Evolutionary conservation across 345 rosid species (phyloP), one percentile per base, ranked within the genome.

Genomic region (Streptanthus diversifolius): DNA sequence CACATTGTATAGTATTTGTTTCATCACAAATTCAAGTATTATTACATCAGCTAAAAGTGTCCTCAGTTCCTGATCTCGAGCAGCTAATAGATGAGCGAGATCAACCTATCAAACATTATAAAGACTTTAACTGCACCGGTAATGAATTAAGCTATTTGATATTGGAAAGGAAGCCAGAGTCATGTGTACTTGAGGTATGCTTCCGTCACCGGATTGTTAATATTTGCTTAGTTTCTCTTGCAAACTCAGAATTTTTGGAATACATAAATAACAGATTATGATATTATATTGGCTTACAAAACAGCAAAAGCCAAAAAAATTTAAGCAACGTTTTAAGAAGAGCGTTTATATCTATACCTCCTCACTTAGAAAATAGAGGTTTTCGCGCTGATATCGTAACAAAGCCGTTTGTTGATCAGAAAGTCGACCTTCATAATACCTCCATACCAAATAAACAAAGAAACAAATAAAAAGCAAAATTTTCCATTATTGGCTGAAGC

Each of bases 401-500:
- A 93, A 79, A 68, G 97, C 97, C 88, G 86, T 93, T 74, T 93
- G 97, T 82, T 93, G 97, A 79, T 93, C 98, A 65, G 96, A 93
- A 61, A 93, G 92, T 22, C 97, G 85, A 52, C 92, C 93, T 66
- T 89, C 92, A 32, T 89, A 85, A 81, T 93, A 93, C 82, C 98
- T 70, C 76, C 47, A 60, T 71, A 81, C 40, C 63, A 37, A 74
- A 37, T 9, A 11, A 33, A 58, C 4, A 2, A 5, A 3, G 3
- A 61, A 55, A 21, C 25, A 68, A 39, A 19, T 9, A 13, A 5
- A 5, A 37, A 11, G 49, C 27, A 72, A 66, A 30, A 14, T 22
- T 63, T 19, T 66, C 37, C 43, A 15, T 52, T 21, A 14, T 11
- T 4, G 5, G 11, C 18, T 22, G 35, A 48, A 48, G 15, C 9